Base-by-base conservation (phyloP, 2,329 filamentous ascomycete genomes). In the Ascochyta lentis region DNA sequence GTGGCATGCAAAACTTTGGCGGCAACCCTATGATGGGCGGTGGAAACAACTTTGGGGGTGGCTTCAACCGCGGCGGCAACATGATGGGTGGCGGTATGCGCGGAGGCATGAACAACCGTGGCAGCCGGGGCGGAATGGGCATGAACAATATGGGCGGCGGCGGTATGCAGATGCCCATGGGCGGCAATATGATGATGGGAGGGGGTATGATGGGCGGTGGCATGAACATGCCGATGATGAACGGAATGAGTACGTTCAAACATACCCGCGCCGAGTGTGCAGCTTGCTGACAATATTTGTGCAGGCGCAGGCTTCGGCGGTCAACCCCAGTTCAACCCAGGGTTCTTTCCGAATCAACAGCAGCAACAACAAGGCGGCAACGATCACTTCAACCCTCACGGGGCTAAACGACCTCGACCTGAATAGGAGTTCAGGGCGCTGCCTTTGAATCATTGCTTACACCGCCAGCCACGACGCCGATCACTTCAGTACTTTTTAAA, bases 381-480 rank as follows among this genome's bases (percentile, higher is more conserved):
- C 39, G 81, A 86, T 51, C 86, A 86, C 76, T 90, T 90, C 81
- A 94, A 94, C 68, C 91, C 91, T 6, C 91, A 94, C 65, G 90
- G 90, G 27, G 87, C 88, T 3, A 95, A 95, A 79, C 83, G 91
- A 63, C 88, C 89, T 63, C 84, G 91, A 60, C 89, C 90, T 58
- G 91, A 93, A 65, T 85, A 78, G 48, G 31, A 29, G 15, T 22
- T 15, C 7, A 16, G 5, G 13, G 23, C n/a, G 42, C 13, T 26
- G 23, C 12, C 6, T 10, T 13, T 15, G 22, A 24, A 10, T 2
- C 23, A 24, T n/a, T 10, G 5, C 15, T 35, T n/a, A 16, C 40
- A 8, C 16, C 15, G 6, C 31, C 19, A 35, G n/a, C 19, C n/a
- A 24, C 6, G 6, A 12, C 24, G 19, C 27, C 27, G 6, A 41